Evolutionary conservation across 768 basidiomycete species (phyloP).

Genomic region (Macrolepiota dolichaula): DNA sequence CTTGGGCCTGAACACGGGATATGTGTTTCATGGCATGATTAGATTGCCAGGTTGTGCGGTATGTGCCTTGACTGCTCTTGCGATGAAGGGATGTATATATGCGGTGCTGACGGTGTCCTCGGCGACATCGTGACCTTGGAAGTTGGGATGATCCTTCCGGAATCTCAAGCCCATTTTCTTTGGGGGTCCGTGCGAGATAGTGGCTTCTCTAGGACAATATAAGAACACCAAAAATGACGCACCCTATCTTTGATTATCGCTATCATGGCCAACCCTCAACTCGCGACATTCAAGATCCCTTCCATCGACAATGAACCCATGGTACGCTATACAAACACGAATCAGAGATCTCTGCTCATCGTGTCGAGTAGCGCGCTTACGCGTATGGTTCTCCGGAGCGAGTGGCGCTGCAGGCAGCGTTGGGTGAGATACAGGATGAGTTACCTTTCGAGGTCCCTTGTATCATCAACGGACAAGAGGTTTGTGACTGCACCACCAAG

Average conservation of each 20-base stretch:
- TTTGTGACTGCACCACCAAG: conserved; percentile 30
- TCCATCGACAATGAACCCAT: conserved; percentile 90
- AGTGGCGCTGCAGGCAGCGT: conserved; percentile 61
- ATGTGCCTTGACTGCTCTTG: not conserved
- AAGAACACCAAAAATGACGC: not conserved
- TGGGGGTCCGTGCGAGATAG: not conserved
- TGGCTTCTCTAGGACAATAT: not conserved
- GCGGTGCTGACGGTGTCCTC: not conserved
- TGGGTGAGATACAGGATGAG: conserved; percentile 77
- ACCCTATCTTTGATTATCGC: conserved; percentile 14
- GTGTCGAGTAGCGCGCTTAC: conserved; percentile 59
- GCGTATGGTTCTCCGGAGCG: conserved; percentile 79
- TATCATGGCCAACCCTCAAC: conserved; percentile 67
- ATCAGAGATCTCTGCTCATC: not conserved
- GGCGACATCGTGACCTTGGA: not conserved
- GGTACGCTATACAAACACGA: conserved; percentile 41
- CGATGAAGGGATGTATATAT: not conserved
- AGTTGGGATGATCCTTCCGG: not conserved
- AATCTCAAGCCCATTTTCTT: not conserved
- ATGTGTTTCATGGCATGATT: not conserved
- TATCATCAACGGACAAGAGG: conserved; percentile 85
- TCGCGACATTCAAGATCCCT: conserved; percentile 86
- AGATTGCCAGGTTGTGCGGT: no score
- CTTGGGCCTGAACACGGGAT: no score
- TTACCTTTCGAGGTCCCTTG: conserved; percentile 93